Conservation (phyloP, 768 basidiomycete genomes). For the Leccinum truebloodii region DNA sequence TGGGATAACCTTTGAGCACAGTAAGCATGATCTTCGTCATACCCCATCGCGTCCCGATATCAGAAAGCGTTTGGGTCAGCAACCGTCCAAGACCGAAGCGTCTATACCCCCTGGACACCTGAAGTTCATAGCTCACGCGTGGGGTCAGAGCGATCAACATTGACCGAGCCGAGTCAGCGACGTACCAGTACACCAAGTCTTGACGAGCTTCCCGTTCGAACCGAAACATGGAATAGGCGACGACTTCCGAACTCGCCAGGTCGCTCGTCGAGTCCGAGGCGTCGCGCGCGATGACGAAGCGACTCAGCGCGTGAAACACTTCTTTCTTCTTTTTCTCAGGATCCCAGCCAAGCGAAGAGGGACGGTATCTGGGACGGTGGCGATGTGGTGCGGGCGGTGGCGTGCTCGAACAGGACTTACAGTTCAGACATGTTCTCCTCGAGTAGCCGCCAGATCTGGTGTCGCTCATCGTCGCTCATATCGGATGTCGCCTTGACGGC, state of each 20-base stretch:
- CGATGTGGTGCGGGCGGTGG: not conserved
- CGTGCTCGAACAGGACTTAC: slow-evolving; percentile 27
- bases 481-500: slow-evolving; percentile 30
- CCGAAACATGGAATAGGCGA: slow-evolving; percentile 60
- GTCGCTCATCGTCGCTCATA: slow-evolving; percentile 38
- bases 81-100: slow-evolving; percentile 60
- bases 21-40: slow-evolving; percentile 80
- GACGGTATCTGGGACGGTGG: slow-evolving; percentile 45
- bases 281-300: slow-evolving; percentile 53
- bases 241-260: slow-evolving; percentile 24
- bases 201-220: slow-evolving; percentile 69
- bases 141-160: not conserved
- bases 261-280: slow-evolving; percentile 14
- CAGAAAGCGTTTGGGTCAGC: slow-evolving; percentile 50
- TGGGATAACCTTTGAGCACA: slow-evolving; percentile 63
- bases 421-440: slow-evolving; percentile 59
- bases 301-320: slow-evolving; percentile 57
- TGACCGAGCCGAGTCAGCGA: not conserved
- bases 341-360: slow-evolving; percentile 69
- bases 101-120: slow-evolving; percentile 47
- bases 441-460: slow-evolving; percentile 51
- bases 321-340: slow-evolving; percentile 56
- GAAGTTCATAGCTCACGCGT: slow-evolving; percentile 69
- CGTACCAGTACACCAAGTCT: slow-evolving; percentile 71
- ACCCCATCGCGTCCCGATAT: slow-evolving; percentile 49